phyloP scores from a whole-genome alignment of 345 rosid genomes.

The Moringa oleifera region DNA sequence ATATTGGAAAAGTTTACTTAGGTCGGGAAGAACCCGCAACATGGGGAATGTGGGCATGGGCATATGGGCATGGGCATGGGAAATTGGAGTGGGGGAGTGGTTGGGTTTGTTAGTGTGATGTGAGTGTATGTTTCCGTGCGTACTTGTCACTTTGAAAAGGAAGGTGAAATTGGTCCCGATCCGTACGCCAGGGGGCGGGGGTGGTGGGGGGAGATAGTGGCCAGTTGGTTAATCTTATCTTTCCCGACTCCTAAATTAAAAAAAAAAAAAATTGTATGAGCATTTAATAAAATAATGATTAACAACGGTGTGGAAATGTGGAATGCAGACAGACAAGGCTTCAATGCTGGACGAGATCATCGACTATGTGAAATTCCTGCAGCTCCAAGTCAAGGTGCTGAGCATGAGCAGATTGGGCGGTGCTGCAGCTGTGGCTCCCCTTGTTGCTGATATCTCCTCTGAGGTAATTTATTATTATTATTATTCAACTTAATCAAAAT shows the following conservation, averaged over 20 bases:
- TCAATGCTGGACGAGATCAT: constrained; percentile 99
- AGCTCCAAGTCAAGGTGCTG: constrained; percentile 99
- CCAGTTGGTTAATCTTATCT: neutral
- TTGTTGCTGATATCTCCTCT: constrained; percentile 67
- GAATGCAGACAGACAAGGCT: constrained; percentile 95
- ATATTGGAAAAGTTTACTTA: too few species aligned
- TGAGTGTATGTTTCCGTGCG: neutral
- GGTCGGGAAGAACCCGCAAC: too few species aligned
- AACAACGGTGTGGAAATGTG: too few species aligned
- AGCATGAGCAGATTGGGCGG: constrained; percentile 96
- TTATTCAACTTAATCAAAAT: too few species aligned
- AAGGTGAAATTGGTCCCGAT: neutral
- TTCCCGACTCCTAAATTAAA: too few species aligned
- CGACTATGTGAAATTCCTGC: constrained; percentile 97
- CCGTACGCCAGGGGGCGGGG: neutral
- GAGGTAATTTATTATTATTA: constrained; percentile 39
- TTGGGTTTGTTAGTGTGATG: neutral
- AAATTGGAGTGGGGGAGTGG: neutral
- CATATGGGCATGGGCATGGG: too few species aligned
- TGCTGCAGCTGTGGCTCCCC: constrained; percentile 80
- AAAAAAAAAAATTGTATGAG: too few species aligned
- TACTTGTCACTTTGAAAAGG: neutral
- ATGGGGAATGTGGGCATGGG: too few species aligned
- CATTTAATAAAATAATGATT: too few species aligned
- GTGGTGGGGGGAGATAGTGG: neutral